Evolutionary conservation across 352 stramenopile genomes (phyloP).

Genomic region (Pythium chondricola): DNA sequence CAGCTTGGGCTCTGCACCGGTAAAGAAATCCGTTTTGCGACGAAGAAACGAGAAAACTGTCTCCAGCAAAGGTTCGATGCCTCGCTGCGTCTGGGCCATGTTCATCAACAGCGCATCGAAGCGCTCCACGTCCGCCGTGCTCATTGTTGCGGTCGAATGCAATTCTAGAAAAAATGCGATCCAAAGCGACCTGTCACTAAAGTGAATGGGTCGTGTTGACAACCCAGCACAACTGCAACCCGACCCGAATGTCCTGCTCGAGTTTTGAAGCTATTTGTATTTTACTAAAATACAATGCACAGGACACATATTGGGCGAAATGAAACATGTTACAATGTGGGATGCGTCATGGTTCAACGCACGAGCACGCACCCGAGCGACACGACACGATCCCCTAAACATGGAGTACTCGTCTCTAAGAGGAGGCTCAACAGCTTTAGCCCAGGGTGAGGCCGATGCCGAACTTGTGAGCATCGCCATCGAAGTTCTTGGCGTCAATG

Average conservation of each 20-base stretch:
- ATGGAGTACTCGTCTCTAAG: slow-evolving; percentile 9
- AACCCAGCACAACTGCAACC: too few species aligned
- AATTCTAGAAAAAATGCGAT: neutral
- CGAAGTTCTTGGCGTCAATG: slow-evolving; percentile 90
- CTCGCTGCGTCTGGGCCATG: slow-evolving; percentile 94
- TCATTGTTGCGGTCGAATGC: slow-evolving; percentile 28
- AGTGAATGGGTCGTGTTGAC: too few species aligned
- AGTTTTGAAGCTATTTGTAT: too few species aligned
- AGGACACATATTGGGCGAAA: slow-evolving; percentile 12
- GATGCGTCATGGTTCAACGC: neutral
- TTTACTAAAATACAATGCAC: too few species aligned
- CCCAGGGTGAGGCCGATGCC: slow-evolving; percentile 82
- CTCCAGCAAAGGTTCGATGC: slow-evolving; percentile 98
- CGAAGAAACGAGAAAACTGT: slow-evolving; percentile 98
- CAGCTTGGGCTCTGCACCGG: slow-evolving; percentile 72
- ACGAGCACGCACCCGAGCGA: too few species aligned
- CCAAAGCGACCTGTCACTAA: too few species aligned
- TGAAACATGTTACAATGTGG: slow-evolving; percentile 17
- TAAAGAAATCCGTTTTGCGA: slow-evolving; percentile 99
- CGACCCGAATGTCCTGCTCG: neutral
- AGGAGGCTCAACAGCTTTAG: slow-evolving; percentile 39
- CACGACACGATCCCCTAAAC: slow-evolving; percentile 7
- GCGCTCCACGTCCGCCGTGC: slow-evolving; percentile 62
- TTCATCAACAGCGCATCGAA: slow-evolving; percentile 96
- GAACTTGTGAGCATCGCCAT: slow-evolving; percentile 89